Percentiles rank a stretch among this genome's conserved stretches.
These are phyloP conservation scores for Tolypocladium guangdongense DNA, from an alignment of 2,329 filamentous ascomycete genomes.

Conservation along the genomic window DNA sequence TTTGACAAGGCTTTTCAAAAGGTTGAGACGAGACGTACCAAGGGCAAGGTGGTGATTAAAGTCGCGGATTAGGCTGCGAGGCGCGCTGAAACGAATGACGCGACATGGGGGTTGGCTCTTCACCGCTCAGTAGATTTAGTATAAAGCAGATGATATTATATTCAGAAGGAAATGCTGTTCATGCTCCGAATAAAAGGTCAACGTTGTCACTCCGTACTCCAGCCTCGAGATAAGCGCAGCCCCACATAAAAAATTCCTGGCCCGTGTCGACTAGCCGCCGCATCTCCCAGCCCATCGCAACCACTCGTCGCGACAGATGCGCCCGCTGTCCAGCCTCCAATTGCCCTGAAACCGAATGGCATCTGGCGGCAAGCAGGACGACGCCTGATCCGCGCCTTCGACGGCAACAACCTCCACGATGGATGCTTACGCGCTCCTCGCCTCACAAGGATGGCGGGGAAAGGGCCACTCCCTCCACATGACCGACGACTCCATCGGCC, in stretches of 20 bases:
- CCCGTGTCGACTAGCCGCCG: background rate
- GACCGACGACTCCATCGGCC: constrained; percentile 58
- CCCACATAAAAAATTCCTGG: background rate
- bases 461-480: constrained; percentile 79
- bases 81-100: no score
- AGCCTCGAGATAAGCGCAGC: background rate
- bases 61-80: constrained; percentile 6
- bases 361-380: background rate
- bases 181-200: no score
- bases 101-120: no score
- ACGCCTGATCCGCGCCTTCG: background rate
- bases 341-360: background rate
- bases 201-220: no score
- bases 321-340: background rate
- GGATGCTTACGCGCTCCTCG: constrained; percentile 76
- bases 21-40: constrained; percentile 21
- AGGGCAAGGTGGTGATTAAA: constrained; percentile 28
- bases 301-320: background rate
- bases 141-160: no score
- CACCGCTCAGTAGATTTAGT: no score
- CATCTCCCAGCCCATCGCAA: background rate
- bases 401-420: constrained; percentile 32
- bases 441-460: constrained; percentile 82
- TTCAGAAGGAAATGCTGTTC: no score
- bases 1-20: constrained; percentile 26